These are phyloP conservation scores for Talaromyces sp. DNA, from an alignment of 2,329 filamentous ascomycete species.

Conservation along the genomic window DNA sequence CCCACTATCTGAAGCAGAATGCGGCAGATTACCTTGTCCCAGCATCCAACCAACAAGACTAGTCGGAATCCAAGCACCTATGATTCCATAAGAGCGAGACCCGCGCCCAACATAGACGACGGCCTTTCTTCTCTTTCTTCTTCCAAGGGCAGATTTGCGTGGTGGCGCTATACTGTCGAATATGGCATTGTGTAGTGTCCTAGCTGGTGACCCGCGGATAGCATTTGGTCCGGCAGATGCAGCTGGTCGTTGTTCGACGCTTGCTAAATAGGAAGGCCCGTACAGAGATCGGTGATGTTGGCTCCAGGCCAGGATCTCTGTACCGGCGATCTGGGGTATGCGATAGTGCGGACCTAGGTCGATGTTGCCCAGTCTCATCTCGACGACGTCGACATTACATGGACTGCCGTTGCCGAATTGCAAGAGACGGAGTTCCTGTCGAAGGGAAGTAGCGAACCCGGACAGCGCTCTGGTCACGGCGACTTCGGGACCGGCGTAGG, in stretches of 20 bases:
- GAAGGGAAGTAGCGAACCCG: slow-evolving; percentile 76
- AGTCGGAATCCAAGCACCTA: slow-evolving; percentile 75
- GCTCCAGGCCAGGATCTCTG: slow-evolving; percentile 61
- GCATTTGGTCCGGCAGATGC: slow-evolving; percentile 37
- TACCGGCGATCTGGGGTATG: slow-evolving; percentile 40
- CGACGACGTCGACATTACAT: slow-evolving; percentile 67
- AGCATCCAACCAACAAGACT: slow-evolving; percentile 90
- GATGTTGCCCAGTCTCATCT: slow-evolving; percentile 88
- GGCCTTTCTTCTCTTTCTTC: slow-evolving; percentile 40
- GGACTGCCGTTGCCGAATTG: slow-evolving; percentile 33
- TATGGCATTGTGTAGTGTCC: slow-evolving; percentile 78
- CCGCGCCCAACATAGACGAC: slow-evolving; percentile 80
- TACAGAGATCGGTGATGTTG: slow-evolving; percentile 53
- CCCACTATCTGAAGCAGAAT: slow-evolving; percentile 25
- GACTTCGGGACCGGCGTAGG: slow-evolving; percentile 68
- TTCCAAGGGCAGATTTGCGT: slow-evolving; percentile 39
- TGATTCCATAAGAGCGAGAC: slow-evolving; percentile 76
- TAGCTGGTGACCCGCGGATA: slow-evolving; percentile 65
- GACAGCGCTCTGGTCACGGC: slow-evolving; percentile 82
- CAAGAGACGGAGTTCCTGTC: slow-evolving; percentile 72
- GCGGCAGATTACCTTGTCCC: slow-evolving; percentile 56
- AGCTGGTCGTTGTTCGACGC: slow-evolving; percentile 42
- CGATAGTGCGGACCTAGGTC: slow-evolving; percentile 67
- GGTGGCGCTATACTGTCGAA: slow-evolving; percentile 76
- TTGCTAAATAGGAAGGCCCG: slow-evolving; percentile 42